phyloP scores from a whole-genome alignment of 768 basidiomycete species.

The Rhizopogon vulgaris region DNA sequence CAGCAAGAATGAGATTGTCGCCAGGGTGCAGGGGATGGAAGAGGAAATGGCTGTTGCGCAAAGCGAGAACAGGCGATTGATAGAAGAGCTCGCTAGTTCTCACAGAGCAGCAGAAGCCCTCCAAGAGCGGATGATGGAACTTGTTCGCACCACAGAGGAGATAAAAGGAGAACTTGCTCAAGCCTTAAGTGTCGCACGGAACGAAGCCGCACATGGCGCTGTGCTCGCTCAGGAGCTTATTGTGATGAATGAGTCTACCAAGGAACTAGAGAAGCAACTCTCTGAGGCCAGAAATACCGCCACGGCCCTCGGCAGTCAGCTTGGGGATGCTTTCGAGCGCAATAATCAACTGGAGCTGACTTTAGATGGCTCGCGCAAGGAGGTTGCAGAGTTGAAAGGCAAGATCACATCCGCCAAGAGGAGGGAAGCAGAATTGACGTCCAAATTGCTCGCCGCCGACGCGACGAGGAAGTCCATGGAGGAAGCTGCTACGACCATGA shows the following conservation, averaged over 20 bases:
- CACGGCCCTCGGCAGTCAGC: neutral
- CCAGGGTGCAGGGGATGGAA: neutral
- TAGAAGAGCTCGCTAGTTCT: slow-evolving; percentile 8
- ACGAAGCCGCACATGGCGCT: neutral
- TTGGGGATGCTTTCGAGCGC: neutral
- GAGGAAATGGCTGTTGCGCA: neutral
- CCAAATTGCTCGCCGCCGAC: neutral
- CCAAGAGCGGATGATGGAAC: slow-evolving; percentile 3
- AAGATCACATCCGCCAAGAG: neutral
- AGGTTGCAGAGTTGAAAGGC: neutral
- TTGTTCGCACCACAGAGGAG: slow-evolving; percentile 7
- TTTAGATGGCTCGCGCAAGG: neutral
- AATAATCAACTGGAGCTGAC: neutral
- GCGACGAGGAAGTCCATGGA: neutral
- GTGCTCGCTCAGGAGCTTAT: neutral
- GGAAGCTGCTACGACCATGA: neutral
- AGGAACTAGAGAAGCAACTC: neutral
- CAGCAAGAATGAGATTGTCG: slow-evolving; percentile 6
- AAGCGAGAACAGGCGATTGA: neutral
- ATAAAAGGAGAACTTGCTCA: neutral
- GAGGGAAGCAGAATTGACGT: neutral
- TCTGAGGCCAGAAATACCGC: neutral
- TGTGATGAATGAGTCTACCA: neutral
- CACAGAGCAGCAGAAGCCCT: slow-evolving; percentile 7
- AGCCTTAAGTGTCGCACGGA: neutral